A percentile compares a stretch with the other conserved stretches of the same genome.
Conservation (phyloP, 177 flowering plant genomes). For the Vitis hybrid region DNA sequence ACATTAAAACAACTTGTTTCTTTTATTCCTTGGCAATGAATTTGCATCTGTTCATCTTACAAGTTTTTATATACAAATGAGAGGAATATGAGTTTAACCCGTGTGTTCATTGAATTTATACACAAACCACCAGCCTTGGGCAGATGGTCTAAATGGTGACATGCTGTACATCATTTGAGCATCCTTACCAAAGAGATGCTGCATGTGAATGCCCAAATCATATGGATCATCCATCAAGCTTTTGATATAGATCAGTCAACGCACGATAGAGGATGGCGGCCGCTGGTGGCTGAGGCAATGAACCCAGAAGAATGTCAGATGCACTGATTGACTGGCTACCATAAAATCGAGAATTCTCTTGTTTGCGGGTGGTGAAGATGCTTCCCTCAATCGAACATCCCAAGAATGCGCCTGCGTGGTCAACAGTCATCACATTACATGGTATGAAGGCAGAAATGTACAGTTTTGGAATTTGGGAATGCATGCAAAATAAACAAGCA, state of each 20-base stretch:
- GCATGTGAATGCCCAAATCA: not conserved
- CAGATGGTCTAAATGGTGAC: too few species aligned
- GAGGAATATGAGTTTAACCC: too few species aligned
- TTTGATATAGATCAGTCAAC: conserved; percentile 51
- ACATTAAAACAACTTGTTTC: too few species aligned
- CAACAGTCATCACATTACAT: not conserved
- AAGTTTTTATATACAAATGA: too few species aligned
- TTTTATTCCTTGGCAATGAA: too few species aligned
- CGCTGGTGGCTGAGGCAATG: conserved; percentile 81
- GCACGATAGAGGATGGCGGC: conserved; percentile 71
- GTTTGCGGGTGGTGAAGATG: conserved; percentile 65
- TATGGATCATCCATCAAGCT: not conserved
- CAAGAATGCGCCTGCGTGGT: conserved; percentile 73
- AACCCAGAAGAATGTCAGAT: conserved; percentile 78
- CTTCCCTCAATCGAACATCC: conserved; percentile 94
- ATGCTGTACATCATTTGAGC: too few species aligned
- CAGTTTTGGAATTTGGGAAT: not conserved
- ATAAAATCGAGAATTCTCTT: conserved; percentile 77
- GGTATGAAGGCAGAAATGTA: not conserved
- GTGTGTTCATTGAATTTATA: too few species aligned
- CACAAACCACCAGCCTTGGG: too few species aligned
- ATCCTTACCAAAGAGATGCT: not conserved
- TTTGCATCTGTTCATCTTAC: too few species aligned
- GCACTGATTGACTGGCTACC: conserved; percentile 76
- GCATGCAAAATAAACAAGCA: not conserved